Evolutionary conservation across 148 eudicot species (phyloP).

Genomic region (Persicaria maculosa): DNA sequence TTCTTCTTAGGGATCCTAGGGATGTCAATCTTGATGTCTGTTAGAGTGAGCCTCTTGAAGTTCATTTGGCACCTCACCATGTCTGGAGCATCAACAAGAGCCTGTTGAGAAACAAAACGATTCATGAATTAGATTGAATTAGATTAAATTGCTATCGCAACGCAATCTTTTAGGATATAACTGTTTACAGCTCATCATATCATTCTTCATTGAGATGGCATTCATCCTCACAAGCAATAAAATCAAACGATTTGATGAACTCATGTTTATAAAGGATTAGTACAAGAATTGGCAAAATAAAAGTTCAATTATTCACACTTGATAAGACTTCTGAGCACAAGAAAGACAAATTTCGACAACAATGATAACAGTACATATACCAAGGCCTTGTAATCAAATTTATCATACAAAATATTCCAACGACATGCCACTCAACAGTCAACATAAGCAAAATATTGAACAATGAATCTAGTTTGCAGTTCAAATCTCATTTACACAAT

Average conservation of each 20-base stretch:
- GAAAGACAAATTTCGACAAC: neutral
- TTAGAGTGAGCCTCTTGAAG: constrained; percentile 51
- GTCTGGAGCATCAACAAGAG: constrained; percentile 13
- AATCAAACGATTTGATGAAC: too few species aligned
- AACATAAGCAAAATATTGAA: neutral
- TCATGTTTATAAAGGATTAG: too few species aligned
- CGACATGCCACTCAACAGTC: neutral
- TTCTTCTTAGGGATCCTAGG: constrained; percentile 43
- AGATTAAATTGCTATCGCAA: neutral
- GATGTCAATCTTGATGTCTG: constrained; percentile 47
- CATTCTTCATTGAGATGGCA: neutral
- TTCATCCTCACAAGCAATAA: neutral
- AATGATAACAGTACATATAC: neutral
- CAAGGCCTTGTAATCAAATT: neutral
- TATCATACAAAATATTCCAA: neutral
- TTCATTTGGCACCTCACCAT: constrained; percentile 58
- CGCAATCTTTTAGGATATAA: neutral
- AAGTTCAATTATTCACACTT: neutral
- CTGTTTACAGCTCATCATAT: neutral
- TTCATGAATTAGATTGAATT: neutral
- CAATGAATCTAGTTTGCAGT: neutral
- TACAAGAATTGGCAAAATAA: too few species aligned
- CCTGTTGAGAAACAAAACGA: neutral
- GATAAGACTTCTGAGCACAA: neutral
- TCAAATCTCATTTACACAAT: too few species aligned